Base-by-base conservation (phyloP, 2,329 filamentous ascomycete species). In the Cadophora luteo-olivacea region DNA sequence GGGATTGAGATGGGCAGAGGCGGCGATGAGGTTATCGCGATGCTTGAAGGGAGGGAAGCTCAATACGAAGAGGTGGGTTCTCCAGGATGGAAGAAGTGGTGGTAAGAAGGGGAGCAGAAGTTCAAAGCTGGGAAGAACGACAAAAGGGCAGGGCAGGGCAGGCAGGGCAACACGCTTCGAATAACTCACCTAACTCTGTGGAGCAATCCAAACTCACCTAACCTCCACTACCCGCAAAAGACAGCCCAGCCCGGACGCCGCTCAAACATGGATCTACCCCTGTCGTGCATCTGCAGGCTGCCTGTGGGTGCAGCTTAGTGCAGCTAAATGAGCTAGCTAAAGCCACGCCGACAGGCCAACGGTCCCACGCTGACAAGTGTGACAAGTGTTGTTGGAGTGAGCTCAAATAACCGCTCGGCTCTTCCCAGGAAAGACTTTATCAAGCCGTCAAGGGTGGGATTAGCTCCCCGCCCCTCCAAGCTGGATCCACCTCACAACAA, bases 211-310 rank as follows among this genome's bases (percentile, higher is more conserved):
- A 60, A 60, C 33, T 60, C 22, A 60, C 57, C 57, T 41, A 45
- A 60, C 57, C 41, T 45, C 41, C 12, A 45, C 41, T 45, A 45
- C 11, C 36, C 57, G 36, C 57, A 33, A 38, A 38, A 14, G 52
- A 32, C 52, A 29, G 7, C 25, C 52, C 29, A 25, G 57, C n/a
- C 36, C 38, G 57, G 22, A 22, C 57, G 33, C 33, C 57, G n/a
- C 29, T 33, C 52, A 16, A 32, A 38, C 55, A 58, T 16, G 49
- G 29, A 3, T 45, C 45, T 22, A 1, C 16, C 41, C 36, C 63
- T 67, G 55, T 65, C 60, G 54, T 64, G 68, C 68, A 67, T 69
- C 68, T 70, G 68, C 62, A 65, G 16, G 57, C 66, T 60, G 12
- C 36, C 60, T 33, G 32, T 57, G 8, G 8, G 51, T 55, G 62